Conservation (phyloP, 495 filamentous ascomycete species). For the Tuber microsphaerosporum region DNA sequence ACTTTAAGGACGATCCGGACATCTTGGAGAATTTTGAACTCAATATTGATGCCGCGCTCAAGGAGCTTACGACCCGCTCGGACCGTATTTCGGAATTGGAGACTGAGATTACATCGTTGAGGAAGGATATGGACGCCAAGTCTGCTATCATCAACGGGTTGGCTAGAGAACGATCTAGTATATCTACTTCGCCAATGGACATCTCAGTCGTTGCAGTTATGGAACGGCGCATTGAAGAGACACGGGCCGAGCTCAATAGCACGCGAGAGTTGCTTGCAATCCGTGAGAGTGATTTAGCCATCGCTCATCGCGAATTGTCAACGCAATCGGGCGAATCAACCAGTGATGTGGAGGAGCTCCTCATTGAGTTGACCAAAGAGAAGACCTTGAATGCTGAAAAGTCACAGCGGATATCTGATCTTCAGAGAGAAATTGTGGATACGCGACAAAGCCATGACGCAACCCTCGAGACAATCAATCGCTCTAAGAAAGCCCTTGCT, state of each 20-base stretch:
- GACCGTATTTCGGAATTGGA: slow-evolving; percentile 87
- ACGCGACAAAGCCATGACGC: slow-evolving; percentile 70
- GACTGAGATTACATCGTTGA: slow-evolving; percentile 70
- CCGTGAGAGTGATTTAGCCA: slow-evolving; percentile 65
- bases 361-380: slow-evolving; percentile 46
- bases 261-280: slow-evolving; percentile 64
- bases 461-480: slow-evolving; percentile 63
- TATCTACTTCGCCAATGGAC: slow-evolving; percentile 74
- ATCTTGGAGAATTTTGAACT: slow-evolving; percentile 86
- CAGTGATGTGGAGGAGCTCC: slow-evolving; percentile 42
- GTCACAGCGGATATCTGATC: slow-evolving; percentile 57
- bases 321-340: slow-evolving; percentile 38
- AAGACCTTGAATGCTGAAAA: slow-evolving; percentile 47
- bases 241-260: slow-evolving; percentile 67
- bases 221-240: slow-evolving; percentile 77
- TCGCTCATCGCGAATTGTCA: slow-evolving; percentile 43
- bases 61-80: slow-evolving; percentile 76
- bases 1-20: slow-evolving; percentile 74
- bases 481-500: slow-evolving; percentile 64
- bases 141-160: slow-evolving; percentile 88
- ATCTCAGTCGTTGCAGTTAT: slow-evolving; percentile 84
- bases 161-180: slow-evolving; percentile 82
- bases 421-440: slow-evolving; percentile 65
- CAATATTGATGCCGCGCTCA: slow-evolving; percentile 85
- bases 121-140: slow-evolving; percentile 94